A percentile compares a stretch with the other conserved stretches of the same genome.
Evolutionary conservation across 2,329 filamentous ascomycete genomes (phyloP).

Genomic region (Trichophyton benhamiae): DNA sequence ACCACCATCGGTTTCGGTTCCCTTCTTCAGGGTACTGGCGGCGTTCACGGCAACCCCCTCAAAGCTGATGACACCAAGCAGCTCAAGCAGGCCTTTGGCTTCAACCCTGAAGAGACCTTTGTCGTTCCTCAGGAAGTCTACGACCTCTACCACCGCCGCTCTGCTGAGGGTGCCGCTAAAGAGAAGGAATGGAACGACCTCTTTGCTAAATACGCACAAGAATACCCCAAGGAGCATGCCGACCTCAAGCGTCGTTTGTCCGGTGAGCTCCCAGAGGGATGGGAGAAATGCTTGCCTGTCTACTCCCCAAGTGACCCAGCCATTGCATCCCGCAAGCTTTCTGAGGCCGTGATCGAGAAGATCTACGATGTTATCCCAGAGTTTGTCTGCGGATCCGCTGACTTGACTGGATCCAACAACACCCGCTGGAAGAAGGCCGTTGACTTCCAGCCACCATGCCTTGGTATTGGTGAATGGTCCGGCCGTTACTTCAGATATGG

Average conservation of each 20-base stretch:
- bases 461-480: slow-evolving; percentile 73
- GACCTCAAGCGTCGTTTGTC: slow-evolving; percentile 72
- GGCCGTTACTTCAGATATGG: slow-evolving; percentile 64
- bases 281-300: slow-evolving; percentile 84
- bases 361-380: slow-evolving; percentile 75
- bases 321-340: slow-evolving; percentile 88
- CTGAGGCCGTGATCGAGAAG: slow-evolving; percentile 82
- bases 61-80: slow-evolving; percentile 90
- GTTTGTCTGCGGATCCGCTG: slow-evolving; percentile 88
- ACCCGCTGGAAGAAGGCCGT: slow-evolving; percentile 94
- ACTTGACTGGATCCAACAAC: slow-evolving; percentile 97
- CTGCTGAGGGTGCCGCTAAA: slow-evolving; percentile 69
- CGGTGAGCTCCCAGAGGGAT: slow-evolving; percentile 81
- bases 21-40: slow-evolving; percentile 79
- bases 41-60: slow-evolving; percentile 90
- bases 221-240: slow-evolving; percentile 64
- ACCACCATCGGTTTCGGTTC: slow-evolving; percentile 98
- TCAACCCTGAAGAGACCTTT: slow-evolving; percentile 88
- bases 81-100: slow-evolving; percentile 90
- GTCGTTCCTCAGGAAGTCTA: slow-evolving; percentile 90
- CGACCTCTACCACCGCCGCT: slow-evolving; percentile 75
- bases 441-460: slow-evolving; percentile 88
- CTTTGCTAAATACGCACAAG: slow-evolving; percentile 69
- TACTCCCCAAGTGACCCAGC: slow-evolving; percentile 80
- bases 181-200: slow-evolving; percentile 95